Base-by-base conservation (phyloP, 192 early-diverging fungal genomes). In the Diversispora eburnea region DNA sequence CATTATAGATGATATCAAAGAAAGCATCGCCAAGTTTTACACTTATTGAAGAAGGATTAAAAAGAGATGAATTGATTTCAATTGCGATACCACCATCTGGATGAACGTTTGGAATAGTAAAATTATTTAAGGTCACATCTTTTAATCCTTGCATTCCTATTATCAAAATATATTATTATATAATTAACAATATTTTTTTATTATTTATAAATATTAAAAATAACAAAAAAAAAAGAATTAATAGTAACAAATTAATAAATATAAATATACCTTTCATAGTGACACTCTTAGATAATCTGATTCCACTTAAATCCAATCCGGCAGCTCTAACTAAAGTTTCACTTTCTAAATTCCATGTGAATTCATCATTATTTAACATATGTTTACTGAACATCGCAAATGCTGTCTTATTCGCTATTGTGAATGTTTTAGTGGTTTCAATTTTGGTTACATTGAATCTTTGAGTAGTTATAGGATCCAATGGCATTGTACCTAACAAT, bases 11-110 rank as follows among this genome's bases (percentile, higher is more conserved):
- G 75, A 87, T 79, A n/a, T 80, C 80, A 43, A 89, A 82, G n/a
- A 70, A 62, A 57, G 87, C 72, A 13, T 87, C 86, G 58, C 88
- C 88, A 13, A 89, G 78, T 55, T 83, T 70, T 17, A 89, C 80
- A 49, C 82, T 79, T 55, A 89, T 82, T 22, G 83, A 83, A 15
- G 83, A 85, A 60, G 85, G 85, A 72, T 84, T 87, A 51, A 70
- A 77, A 61, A 89, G 67, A n/a, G 76, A 76, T 41, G 87, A 85
- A 58, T 77, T 78, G 9, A 89, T 84, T 15, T 74, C 73, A 67
- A 89, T 69, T 47, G 79, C 75, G 70, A 89, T 88, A 74, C 88
- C 88, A 66, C 87, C 84, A 25, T 77, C 76, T 61, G 81, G 77
- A 66, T 82, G 84, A 77, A 87, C 82, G 5, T 77, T 72, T 20